A percentile compares a stretch with the other conserved stretches of the same genome.
Evolutionary conservation across 1,284 basidiomycete species (phyloP).

Genomic region (Apiotrichum laibachii): DNA sequence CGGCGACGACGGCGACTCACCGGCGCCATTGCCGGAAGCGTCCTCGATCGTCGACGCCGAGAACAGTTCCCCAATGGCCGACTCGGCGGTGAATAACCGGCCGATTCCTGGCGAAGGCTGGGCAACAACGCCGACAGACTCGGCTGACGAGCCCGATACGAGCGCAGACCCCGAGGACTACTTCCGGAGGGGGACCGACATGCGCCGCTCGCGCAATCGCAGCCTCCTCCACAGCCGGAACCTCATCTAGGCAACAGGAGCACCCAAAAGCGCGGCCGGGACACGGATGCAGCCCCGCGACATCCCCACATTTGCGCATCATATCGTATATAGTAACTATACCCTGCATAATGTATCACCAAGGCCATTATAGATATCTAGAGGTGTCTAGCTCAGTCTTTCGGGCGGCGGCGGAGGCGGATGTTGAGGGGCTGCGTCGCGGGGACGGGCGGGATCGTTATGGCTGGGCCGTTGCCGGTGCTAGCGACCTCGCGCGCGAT

Average conservation of each 20-base stretch:
- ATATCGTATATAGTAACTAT: neutral
- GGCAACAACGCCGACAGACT: neutral
- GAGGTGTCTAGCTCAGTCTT: neutral
- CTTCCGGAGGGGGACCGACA: no score
- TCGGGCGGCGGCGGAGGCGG: slow-evolving; percentile 10
- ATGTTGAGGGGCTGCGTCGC: neutral
- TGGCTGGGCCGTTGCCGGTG: no score
- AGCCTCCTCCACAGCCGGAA: neutral
- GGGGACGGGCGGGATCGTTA: no score
- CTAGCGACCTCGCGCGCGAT: neutral
- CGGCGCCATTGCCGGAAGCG: neutral
- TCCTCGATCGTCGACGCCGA: no score
- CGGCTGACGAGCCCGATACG: slow-evolving; percentile 6
- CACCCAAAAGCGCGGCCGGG: no score
- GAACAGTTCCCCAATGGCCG: no score
- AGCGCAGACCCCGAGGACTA: neutral
- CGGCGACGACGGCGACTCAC: neutral
- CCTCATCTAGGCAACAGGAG: neutral
- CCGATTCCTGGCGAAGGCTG: neutral
- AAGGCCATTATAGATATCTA: neutral
- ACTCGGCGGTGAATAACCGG: neutral
- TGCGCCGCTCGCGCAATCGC: neutral
- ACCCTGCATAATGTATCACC: slow-evolving; percentile 10
- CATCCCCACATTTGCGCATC: no score
- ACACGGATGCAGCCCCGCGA: no score